These are phyloP conservation scores for Rhizopus sp. DNA, from an alignment of 371 early-diverging fungal genomes.

Conservation along the genomic window DNA sequence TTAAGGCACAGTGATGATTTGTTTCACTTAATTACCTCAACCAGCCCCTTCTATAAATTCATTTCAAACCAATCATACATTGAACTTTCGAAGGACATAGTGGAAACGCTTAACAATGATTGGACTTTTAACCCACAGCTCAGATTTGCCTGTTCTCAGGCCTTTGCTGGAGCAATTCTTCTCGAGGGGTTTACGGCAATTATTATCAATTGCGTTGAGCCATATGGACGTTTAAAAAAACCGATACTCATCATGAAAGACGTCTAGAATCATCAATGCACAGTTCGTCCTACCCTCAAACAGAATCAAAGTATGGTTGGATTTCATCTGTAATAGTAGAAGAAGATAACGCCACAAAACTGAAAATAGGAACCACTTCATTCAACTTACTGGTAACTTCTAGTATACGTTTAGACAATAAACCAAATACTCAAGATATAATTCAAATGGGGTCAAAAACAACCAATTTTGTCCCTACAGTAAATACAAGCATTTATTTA, in stretches of 20 bases:
- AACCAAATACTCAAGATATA: conserved; percentile 11
- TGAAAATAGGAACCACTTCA: conserved; percentile 17
- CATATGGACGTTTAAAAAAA: conserved; percentile 16
- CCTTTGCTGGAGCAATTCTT: conserved; percentile 18
- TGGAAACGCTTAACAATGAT: conserved; percentile 15
- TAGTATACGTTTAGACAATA: conserved; percentile 13
- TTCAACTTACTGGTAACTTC: conserved; percentile 19
- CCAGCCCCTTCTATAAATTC: conserved; percentile 9
- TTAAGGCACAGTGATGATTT: too few species aligned
- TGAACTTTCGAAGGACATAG: conserved; percentile 19
- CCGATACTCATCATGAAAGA: conserved; percentile 16
- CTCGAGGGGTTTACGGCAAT: conserved; percentile 13
- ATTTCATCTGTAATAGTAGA: conserved; percentile 20
- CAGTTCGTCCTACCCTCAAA: conserved; percentile 11
- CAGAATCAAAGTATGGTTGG: conserved; percentile 9
- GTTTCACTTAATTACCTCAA: too few species aligned
- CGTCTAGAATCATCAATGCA: conserved; percentile 9
- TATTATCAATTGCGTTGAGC: conserved; percentile 18
- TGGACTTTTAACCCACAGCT: conserved; percentile 18
- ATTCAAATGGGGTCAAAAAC: conserved; percentile 13
- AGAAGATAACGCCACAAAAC: conserved; percentile 17
- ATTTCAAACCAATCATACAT: conserved; percentile 14
- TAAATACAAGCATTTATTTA: conserved; percentile 14
- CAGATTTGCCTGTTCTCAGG: conserved; percentile 17
- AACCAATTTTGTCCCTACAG: conserved; percentile 15